These are phyloP conservation scores for Acmispon strigosus DNA, from an alignment of 306 rosid genomes.

Conservation along the genomic window DNA sequence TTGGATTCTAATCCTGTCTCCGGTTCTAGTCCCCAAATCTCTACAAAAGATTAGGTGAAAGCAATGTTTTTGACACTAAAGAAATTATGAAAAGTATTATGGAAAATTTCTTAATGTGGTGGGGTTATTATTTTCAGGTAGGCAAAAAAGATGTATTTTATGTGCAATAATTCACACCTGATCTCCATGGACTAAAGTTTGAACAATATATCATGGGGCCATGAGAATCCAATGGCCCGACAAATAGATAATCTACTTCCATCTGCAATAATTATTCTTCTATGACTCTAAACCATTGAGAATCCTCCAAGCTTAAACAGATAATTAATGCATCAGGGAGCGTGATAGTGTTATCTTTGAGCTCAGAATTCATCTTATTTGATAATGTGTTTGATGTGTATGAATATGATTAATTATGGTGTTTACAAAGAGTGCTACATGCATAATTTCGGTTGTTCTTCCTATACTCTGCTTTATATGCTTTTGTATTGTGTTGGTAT, in stretches of 20 bases:
- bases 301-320: neutral
- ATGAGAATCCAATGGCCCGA: neutral
- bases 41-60: constrained; percentile 34
- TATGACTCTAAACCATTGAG: neutral
- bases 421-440: neutral
- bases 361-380: neutral
- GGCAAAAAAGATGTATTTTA: neutral
- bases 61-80: constrained; percentile 15
- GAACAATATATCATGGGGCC: constrained; percentile 11
- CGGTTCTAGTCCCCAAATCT: constrained; percentile 12
- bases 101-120: neutral
- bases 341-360: neutral
- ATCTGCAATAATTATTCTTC: neutral
- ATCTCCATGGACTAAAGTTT: neutral
- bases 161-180: constrained; percentile 4
- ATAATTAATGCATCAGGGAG: neutral
- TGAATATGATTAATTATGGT: neutral
- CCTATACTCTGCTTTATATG: neutral
- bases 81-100: neutral
- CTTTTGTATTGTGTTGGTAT: no score
- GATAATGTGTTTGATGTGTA: neutral
- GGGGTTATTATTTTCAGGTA: neutral
- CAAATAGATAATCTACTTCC: neutral
- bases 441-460: neutral
- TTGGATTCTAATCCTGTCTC: neutral